Conservation (phyloP, 495 filamentous ascomycete genomes). For the Aspergillus leporis region DNA sequence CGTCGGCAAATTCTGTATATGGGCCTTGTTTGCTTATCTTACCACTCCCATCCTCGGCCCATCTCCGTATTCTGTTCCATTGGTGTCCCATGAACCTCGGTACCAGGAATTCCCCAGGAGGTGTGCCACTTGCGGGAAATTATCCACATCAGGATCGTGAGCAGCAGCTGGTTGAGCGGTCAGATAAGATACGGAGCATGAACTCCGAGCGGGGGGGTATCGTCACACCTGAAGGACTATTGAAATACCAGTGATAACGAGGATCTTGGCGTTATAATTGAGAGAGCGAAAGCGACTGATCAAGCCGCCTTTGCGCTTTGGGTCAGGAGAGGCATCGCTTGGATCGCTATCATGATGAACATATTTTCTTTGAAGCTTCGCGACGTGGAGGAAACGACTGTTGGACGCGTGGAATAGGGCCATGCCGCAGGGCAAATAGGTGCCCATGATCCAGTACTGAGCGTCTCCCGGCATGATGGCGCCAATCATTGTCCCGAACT, state of each 20-base stretch:
- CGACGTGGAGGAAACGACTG: constrained; percentile 63
- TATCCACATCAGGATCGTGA: constrained; percentile 61
- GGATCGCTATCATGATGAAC: constrained; percentile 18
- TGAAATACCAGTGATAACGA: constrained; percentile 30
- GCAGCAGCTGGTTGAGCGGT: constrained; percentile 45
- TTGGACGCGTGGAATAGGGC: constrained; percentile 72
- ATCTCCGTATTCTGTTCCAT: constrained; percentile 40
- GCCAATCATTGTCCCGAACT: constrained; percentile 63
- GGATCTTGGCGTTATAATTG: constrained; percentile 27
- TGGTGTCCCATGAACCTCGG: constrained; percentile 32
- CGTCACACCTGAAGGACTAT: constrained; percentile 30
- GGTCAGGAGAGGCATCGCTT: constrained; percentile 4
- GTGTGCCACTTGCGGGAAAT: constrained; percentile 67
- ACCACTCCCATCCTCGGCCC: constrained; percentile 67
- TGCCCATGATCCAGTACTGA: constrained; percentile 76
- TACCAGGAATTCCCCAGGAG: constrained; percentile 55
- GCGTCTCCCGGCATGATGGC: constrained; percentile 55
- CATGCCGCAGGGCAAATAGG: constrained; percentile 68
- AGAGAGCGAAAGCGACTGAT: constrained; percentile 30
- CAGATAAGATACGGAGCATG: background rate
- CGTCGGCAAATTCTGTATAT: background rate
- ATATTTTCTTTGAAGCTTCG: constrained; percentile 43
- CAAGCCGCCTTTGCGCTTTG: constrained; percentile 18
- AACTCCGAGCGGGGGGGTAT: background rate
- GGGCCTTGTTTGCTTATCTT: constrained; percentile 13